These are phyloP conservation scores for Astrothelium subdiscretum DNA, from an alignment of 495 filamentous ascomycete genomes.

Conservation along the genomic window DNA sequence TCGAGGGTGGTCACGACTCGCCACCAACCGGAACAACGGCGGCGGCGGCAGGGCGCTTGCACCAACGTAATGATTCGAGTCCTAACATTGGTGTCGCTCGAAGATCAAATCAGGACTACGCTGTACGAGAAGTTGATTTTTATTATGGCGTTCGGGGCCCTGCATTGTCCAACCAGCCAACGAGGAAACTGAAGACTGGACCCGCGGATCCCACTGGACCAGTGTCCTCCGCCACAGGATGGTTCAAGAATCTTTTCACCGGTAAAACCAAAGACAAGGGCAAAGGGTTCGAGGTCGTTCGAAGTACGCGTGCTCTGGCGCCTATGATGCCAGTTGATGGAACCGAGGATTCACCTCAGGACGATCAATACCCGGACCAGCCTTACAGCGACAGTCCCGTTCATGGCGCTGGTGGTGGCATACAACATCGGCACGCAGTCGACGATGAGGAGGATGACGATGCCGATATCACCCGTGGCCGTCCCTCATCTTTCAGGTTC, in stretches of 20 bases:
- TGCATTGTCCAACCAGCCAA: constrained; percentile 70
- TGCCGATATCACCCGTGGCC: constrained; percentile 3
- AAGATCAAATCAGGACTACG: constrained; percentile 64
- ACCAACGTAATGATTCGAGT: constrained; percentile 43
- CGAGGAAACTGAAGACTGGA: constrained; percentile 78
- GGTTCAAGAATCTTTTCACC: constrained; percentile 61
- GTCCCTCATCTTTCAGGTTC: not conserved
- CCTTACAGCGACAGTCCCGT: constrained; percentile 23
- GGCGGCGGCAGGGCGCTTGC: constrained; percentile 5
- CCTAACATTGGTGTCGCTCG: constrained; percentile 28
- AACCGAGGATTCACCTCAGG: constrained; percentile 16
- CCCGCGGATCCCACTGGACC: constrained; percentile 91
- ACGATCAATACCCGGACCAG: constrained; percentile 8
- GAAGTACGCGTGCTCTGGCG: constrained; percentile 59
- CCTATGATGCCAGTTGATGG: constrained; percentile 23
- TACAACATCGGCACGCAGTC: not conserved
- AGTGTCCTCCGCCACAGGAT: constrained; percentile 74
- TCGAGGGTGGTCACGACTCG: not conserved
- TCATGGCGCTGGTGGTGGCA: not conserved
- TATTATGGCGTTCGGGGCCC: constrained; percentile 87
- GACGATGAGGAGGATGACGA: not conserved
- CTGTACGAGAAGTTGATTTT: constrained; percentile 85
- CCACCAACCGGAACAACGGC: not conserved
- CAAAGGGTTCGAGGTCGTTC: constrained; percentile 93
- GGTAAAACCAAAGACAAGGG: constrained; percentile 78